Conservation (phyloP, 2,329 filamentous ascomycete species). For the Elsinoe necatrix region DNA sequence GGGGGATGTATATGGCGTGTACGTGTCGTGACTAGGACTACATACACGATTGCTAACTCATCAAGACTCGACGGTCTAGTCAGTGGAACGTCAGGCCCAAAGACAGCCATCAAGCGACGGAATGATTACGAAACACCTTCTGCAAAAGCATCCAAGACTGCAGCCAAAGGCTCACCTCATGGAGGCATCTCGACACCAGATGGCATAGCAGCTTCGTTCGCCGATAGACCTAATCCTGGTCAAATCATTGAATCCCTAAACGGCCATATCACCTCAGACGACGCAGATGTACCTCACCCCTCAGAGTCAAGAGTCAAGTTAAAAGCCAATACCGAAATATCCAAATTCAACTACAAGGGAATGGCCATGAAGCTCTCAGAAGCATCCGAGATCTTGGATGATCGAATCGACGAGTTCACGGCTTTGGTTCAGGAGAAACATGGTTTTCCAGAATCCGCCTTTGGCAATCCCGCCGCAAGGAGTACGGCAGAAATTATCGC, state of each 20-base stretch:
- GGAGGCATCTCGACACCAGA: constrained; percentile 28
- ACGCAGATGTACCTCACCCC: constrained; percentile 57
- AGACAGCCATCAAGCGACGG: constrained; percentile 46
- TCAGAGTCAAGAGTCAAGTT: constrained; percentile 72
- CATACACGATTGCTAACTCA: not conserved
- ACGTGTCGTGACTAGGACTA: constrained; percentile 24
- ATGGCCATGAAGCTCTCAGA: constrained; percentile 93
- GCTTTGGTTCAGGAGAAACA: constrained; percentile 65
- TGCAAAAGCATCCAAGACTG: constrained; percentile 37
- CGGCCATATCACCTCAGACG: constrained; percentile 53
- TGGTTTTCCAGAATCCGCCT: constrained; percentile 65
- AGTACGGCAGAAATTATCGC: constrained; percentile 81
- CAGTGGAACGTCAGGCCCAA: constrained; percentile 35
- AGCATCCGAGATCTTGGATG: constrained; percentile 85
- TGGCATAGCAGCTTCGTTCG: constrained; percentile 49
- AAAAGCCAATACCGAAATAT: constrained; percentile 76
- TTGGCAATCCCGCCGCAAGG: constrained; percentile 79
- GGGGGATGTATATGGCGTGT: constrained; percentile 78
- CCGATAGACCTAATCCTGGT: constrained; percentile 68
- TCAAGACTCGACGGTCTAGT: constrained; percentile 41
- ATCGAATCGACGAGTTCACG: constrained; percentile 85
- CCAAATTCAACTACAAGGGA: constrained; percentile 84
- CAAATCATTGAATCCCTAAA: constrained; percentile 80
- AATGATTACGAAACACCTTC: constrained; percentile 43
- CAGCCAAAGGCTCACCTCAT: constrained; percentile 44